Evolutionary conservation across 495 filamentous ascomycete species (phyloP), one percentile per base, ranked within the genome.

Genomic region (Talaromyces ruber): DNA sequence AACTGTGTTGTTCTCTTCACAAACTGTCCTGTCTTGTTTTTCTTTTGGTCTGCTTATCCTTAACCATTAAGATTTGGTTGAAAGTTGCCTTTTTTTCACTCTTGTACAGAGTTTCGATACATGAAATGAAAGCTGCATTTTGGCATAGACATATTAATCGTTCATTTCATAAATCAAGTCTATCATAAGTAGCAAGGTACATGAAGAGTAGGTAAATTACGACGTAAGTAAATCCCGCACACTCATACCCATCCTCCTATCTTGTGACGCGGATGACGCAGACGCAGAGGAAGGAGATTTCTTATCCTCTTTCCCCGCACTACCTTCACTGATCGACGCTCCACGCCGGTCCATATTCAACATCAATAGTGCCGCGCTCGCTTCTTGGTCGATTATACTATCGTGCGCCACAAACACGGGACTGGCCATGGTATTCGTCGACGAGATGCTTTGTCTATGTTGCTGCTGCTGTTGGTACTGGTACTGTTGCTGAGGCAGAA

Each of bases 281-380:
- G 64, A 16, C 7, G 29, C 12, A 34, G 26, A 2, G 2, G 28
- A 57, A 21, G 11, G 3, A 34, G 28, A 57, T 6, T 57, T 57
- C 4, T n/a, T 34, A 18, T 57, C 54, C 6, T 54, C 51, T 16
- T n/a, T 54, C 26, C 22, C 26, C 16, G 22, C 51, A n/a, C 60
- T 58, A 29, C 51, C 68, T 32, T 70, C 67, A 18, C 63, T 60
- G 32, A 61, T 65, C 66, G 71, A 12, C 68, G 63, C 43, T 69
- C 74, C 51, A 59, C 88, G 74, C 18, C 87, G 78, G 65, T 90
- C 89, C 60, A 81, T 82, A 58, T 90, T 92, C 52, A 96, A 72
- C 86, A 94, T 88, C 51, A 96, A 72, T 64, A 96, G 72, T 2
- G 90, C 90, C 18, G 88, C 86, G 1, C 89, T 92, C 0, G 88